These are phyloP conservation scores for Thelephora terrestris DNA, from an alignment of 1,284 basidiomycete species.

Conservation along the genomic window DNA sequence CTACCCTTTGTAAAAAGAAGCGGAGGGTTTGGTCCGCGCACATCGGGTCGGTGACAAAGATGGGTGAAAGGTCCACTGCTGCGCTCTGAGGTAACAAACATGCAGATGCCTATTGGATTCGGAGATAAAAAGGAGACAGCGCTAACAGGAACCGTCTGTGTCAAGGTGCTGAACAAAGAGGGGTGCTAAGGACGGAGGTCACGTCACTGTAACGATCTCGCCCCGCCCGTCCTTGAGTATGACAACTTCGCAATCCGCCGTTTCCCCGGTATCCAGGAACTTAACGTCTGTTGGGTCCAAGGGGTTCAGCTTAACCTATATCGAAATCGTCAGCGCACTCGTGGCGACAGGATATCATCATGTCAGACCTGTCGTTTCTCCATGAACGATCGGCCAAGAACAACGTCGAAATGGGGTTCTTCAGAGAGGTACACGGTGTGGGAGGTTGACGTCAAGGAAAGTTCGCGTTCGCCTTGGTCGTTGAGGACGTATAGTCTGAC, in stretches of 20 bases:
- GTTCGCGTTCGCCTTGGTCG: not conserved
- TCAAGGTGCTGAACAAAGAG: too few relatives aligned
- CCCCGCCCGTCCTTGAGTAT: constrained; percentile 82
- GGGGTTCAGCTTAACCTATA: constrained; percentile 56
- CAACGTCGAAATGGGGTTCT: constrained; percentile 94
- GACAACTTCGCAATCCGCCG: constrained; percentile 84
- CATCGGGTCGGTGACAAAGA: too few relatives aligned
- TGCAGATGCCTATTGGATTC: too few relatives aligned
- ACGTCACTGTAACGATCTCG: constrained; percentile 82
- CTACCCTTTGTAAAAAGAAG: too few relatives aligned
- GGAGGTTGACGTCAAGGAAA: constrained; percentile 15
- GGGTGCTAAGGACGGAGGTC: too few relatives aligned
- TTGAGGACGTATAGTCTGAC: constrained; percentile 41
- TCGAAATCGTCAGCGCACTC: not conserved
- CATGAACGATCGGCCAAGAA: constrained; percentile 89
- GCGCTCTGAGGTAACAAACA: too few relatives aligned
- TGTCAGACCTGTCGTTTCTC: constrained; percentile 63
- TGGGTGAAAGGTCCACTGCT: too few relatives aligned
- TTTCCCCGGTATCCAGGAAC: constrained; percentile 94
- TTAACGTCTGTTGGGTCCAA: constrained; percentile 86
- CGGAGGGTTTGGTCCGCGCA: too few relatives aligned
- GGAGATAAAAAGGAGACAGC: too few relatives aligned
- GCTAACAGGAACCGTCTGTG: too few relatives aligned
- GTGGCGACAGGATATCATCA: not conserved
- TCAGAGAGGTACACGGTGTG: constrained; percentile 76